Conservation (phyloP, 2,329 filamentous ascomycete genomes). For the Dryadomyces quercus-mongolicae region DNA sequence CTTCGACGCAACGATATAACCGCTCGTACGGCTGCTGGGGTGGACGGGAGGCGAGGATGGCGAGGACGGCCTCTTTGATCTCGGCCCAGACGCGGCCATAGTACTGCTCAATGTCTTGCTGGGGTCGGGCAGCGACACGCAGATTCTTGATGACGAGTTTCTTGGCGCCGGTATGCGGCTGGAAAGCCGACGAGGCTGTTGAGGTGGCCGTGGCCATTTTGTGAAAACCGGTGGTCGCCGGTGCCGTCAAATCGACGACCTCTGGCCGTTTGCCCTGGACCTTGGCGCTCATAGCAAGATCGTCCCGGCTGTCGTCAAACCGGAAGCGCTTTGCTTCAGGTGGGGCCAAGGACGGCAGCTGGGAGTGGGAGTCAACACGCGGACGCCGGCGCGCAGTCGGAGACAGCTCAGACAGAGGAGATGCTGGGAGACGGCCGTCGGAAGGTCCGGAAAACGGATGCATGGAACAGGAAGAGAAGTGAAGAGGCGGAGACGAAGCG, state of each 20-base stretch:
- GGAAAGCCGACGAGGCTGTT: constrained; percentile 34
- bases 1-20: constrained; percentile 83
- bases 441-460: constrained; percentile 7
- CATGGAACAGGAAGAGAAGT: constrained; percentile 14
- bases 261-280: constrained; percentile 24
- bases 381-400: background rate
- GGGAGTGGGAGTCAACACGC: constrained; percentile 1
- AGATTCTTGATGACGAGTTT: constrained; percentile 93
- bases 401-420: background rate
- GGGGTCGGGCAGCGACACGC: constrained; percentile 37
- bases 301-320: background rate
- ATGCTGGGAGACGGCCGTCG: background rate
- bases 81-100: constrained; percentile 65
- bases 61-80: constrained; percentile 58
- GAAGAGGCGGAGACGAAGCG: too few species aligned
- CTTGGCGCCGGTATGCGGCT: constrained; percentile 65
- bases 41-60: constrained; percentile 56
- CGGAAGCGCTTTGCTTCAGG: background rate
- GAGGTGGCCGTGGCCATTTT: background rate
- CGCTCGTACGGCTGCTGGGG: constrained; percentile 70
- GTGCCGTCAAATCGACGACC: constrained; percentile 26
- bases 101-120: constrained; percentile 56
- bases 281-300: constrained; percentile 17
- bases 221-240: too few species aligned
- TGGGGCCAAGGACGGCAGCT: background rate